Evolutionary conservation across 169 alveolate species (phyloP), one percentile per base, ranked within the genome.

Genomic region (Perkinsus olseni): DNA sequence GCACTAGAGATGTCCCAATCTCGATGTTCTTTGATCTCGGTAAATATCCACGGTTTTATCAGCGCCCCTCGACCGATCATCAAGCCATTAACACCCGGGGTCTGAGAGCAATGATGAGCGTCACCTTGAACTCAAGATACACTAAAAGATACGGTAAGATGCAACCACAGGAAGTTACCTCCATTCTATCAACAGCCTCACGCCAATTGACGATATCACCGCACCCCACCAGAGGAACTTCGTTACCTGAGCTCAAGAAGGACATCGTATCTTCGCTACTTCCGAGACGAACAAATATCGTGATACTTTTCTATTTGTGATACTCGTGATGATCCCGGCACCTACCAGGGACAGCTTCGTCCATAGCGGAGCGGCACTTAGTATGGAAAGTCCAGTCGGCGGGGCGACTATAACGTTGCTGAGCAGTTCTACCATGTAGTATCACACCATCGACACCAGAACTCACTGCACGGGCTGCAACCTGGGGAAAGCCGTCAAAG

Each of bases 41-140:
- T 96, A 93, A 97, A 97, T 4, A 97, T 95, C 98, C 98, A 97
- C 10, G 98, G 98, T 39, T 97, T 97, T 92, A 96, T 95, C 37
- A 97, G 94, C 31, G 98, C 98, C 3, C 98, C 98, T 38, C 98
- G 93, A 3, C 97, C 98, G 38, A 97, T 95, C 95, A 96, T 96
- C 28, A 97, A 93, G 92, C 96, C 94, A 45, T 95, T 96, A 4
- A 94, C 96, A 37, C 93, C 95, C 48, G 93, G 74, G 62, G 93
- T 38, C 38, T 94, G 94, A 31, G 92, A 74, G 38, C 93, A 92
- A 39, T 94, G 92, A 91, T 96, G 95, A 28, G 94, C 91, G 93
- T n/a, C n/a, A n/a, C n/a, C n/a, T n/a, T n/a, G n/a, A n/a, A n/a
- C n/a, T n/a, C n/a, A n/a, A n/a, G n/a, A n/a, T n/a, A n/a, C n/a